Base-by-base conservation (phyloP, 192 early-diverging fungal genomes). In the Coemansia sp. region DNA sequence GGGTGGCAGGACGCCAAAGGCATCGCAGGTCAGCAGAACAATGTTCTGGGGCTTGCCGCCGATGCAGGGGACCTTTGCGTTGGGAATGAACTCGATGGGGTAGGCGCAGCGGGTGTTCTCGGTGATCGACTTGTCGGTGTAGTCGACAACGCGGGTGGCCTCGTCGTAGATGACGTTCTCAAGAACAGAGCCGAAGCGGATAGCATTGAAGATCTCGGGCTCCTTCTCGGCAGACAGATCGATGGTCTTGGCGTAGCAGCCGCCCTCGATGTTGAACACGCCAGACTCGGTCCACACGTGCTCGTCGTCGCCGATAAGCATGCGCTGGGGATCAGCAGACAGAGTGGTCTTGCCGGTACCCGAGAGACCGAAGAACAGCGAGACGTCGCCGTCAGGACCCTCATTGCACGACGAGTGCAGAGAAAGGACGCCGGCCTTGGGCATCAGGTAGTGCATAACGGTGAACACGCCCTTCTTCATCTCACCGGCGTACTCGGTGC, bases 381-480 rank as follows among this genome's bases (percentile, higher is more conserved):
- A 94, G 18, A 96, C 94, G 79, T 97, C 95, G 62, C 92, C 93
- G 50, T 83, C 69, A 31, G 89, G 84, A 56, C 94, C 93, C 76
- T 95, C 94, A 71, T 99, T 99, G 64, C 95, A 95, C 63, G 92
- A 94, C 6, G 96, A 96, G 64, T 83, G 82, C 65, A 83, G 63
- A n/a, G 82, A 83, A 14, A 83, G 71, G 4, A 79, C 76, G 64
- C 82, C 82, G 33, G 76, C 73, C 89, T 94, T 96, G 73, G 96
- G 96, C 95, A 97, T 97, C 67, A 93, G 81, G 87, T 99, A 97
- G 83, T 99, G 95, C 96, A 99, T 97, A 56, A 99, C 93, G 28
- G 95, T 97, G 84, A 97, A 95, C 63, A 94, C 87, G 78, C 96
- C 96, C 90, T 99, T 99, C 87, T 99, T 99, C 96, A 99, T 99